Base-by-base conservation (phyloP, 2,329 filamentous ascomycete species). In the Raffaelea ambrosiae region DNA sequence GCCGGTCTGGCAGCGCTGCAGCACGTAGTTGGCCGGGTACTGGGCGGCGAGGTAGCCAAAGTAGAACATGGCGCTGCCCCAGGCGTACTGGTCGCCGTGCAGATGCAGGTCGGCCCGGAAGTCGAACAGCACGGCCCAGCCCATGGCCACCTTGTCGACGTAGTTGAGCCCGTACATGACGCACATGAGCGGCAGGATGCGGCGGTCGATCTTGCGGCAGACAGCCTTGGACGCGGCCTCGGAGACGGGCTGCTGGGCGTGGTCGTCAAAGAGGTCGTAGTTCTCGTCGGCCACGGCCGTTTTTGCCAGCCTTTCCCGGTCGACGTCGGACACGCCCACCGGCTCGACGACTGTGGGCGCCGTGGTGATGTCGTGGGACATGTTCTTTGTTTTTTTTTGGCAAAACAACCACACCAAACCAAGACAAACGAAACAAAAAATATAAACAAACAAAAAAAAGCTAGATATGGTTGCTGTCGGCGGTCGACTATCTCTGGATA, bases 11-110 rank as follows among this genome's bases (percentile, higher is more conserved):
- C 57, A 54, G 9, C 55, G 52, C 44, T 64, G 61, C 49, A 64
- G 55, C 19, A 63, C 50, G 14, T 61, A 56, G 45, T 60, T 62
- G 22, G 58, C 56, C 0, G 61, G 61, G n/a, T 59, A 57, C 3
- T 54, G 57, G 47, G 57, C 59, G 3, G 45, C 50, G 7, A 60
- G 45, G 40, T 51, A 78, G 1, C 71, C 73, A 52, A 76, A 70
- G 51, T 76, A 74, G 58, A 77, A 79, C 20, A 76, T 67, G 53
- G 66, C 69, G 21, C 64, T 69, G 0, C 77, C 63, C 70, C 74
- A 79, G 48, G 66, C 76, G 55, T 83, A 83, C 51, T 82, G 66
- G 0, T 72, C 69, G 1, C 77, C 77, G 19, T 50, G 39, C 16
- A 58, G 54, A 14, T 51, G 50, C 16, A 58, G 54, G 31, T 58